phyloP scores from a whole-genome alignment of 148 eudicot species.

The Nepenthes gracilis region DNA sequence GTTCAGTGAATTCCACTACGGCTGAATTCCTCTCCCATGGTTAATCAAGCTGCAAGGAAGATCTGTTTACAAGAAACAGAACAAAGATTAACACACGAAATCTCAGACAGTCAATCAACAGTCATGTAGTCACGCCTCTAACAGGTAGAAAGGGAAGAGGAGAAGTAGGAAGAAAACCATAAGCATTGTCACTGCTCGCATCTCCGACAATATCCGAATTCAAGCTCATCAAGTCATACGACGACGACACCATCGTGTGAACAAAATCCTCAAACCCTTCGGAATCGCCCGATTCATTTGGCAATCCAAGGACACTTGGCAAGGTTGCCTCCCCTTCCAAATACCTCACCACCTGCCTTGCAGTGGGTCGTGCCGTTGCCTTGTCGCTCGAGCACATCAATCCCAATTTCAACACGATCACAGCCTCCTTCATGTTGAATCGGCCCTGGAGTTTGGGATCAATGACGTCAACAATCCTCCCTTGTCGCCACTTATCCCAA shows the following conservation, averaged over 20 bases:
- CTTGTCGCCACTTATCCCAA: constrained; percentile 7
- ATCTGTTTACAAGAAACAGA: too few relatives aligned
- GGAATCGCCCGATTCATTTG: not conserved
- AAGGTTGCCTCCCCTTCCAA: constrained; percentile 4
- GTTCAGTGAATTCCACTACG: too few relatives aligned
- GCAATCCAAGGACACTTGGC: not conserved
- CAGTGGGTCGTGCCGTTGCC: constrained; percentile 1
- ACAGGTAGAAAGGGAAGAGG: not conserved
- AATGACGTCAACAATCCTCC: not conserved
- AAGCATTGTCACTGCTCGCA: not conserved
- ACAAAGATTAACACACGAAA: too few relatives aligned
- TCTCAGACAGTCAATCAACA: too few relatives aligned
- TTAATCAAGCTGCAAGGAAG: too few relatives aligned
- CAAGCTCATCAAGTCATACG: not conserved
- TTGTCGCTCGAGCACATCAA: constrained; percentile 4
- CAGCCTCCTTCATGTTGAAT: constrained; percentile 1
- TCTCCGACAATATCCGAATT: not conserved
- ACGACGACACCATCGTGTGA: not conserved
- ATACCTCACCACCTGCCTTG: constrained; percentile 10
- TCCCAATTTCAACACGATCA: constrained; percentile 6
- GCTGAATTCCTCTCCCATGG: too few relatives aligned
- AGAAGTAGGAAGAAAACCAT: not conserved
- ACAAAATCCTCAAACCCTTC: not conserved
- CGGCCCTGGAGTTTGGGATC: constrained; percentile 5
- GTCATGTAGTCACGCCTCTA: not conserved